Evolutionary conservation across 805 yeast genomes (phyloP).

Genomic region (Zygoascus ofunaensis): DNA sequence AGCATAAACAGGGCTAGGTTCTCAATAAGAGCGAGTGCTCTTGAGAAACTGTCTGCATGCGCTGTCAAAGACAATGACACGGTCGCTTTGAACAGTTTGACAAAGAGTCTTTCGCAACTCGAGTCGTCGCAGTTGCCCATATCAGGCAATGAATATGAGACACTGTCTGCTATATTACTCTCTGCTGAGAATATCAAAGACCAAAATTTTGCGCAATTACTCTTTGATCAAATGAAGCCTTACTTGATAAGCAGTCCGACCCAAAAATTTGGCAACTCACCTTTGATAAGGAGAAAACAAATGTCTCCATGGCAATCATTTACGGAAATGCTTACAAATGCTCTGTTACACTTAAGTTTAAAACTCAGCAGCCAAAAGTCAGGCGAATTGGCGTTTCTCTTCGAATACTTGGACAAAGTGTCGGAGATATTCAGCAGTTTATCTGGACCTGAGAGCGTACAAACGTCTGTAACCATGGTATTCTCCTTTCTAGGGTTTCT

Average conservation of each 20-base stretch:
- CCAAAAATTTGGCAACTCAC: conserved; percentile 33
- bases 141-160: conserved; percentile 37
- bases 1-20: conserved; percentile 29
- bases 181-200: conserved; percentile 33
- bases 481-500: conserved; percentile 28
- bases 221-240: conserved; percentile 37
- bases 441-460: conserved; percentile 30
- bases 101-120: conserved; percentile 22
- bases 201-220: conserved; percentile 33
- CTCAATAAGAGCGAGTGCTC: conserved; percentile 32
- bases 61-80: conserved; percentile 23
- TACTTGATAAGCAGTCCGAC: conserved; percentile 40
- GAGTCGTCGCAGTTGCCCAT: conserved; percentile 19
- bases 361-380: conserved; percentile 27
- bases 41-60: conserved; percentile 30
- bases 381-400: conserved; percentile 18
- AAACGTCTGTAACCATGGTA: conserved; percentile 1
- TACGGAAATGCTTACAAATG: conserved; percentile 30
- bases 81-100: conserved; percentile 15
- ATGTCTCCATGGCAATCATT: conserved; percentile 38
- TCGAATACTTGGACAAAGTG: conserved; percentile 23
- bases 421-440: conserved; percentile 36
- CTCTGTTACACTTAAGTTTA: conserved; percentile 25
- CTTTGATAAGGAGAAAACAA: conserved; percentile 19
- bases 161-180: conserved; percentile 46